Evolutionary conservation across 2,329 filamentous ascomycete species (phyloP), one percentile per base, ranked within the genome.

Genomic region (Cordyceps fumosorosea): DNA sequence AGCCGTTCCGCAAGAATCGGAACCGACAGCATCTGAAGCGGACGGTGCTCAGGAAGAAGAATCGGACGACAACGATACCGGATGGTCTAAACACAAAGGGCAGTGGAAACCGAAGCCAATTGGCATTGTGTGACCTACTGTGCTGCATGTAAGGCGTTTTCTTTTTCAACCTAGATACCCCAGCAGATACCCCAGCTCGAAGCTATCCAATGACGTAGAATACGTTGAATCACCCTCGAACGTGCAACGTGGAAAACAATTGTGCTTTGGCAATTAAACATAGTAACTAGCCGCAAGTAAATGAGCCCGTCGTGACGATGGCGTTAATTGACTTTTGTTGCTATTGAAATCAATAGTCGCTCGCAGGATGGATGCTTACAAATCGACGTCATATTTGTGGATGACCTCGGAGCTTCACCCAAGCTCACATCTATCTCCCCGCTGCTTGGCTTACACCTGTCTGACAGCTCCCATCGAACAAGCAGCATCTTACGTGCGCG

Each of bases 91-190:
- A 62, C 82, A 80, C 65, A 72, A 80, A 55, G 82, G 81, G 8
- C 69, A 74, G 2, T 87, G 84, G 84, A 79, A 78, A 63, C 77
- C 83, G 11, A 84, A 81, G 66, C 84, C 84, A 0, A 86, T 86
- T 66, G 84, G 84, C 5, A 74, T 81, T 58, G 76, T 81, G 10
- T 85, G 68, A 74, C 24, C 16, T 44, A 48, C 26, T 26, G 29
- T 48, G 22, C 18, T 45, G 47, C 18, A 44, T 52, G 48, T 44
- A 52, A 18, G 37, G 34, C 56, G 45, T 59, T 59, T 29, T 10
- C 8, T 12, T 24, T 34, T 60, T 24, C 44, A n/a, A 58, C 16
- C n/a, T 26, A 53, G 56, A 60, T 60, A 60, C 56, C 56, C 26
- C 26, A 29, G 6, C 26, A 29, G 26, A 29, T 29, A 29, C 26